Percentiles rank a stretch among this genome's conserved stretches.
Conservation (phyloP, 108 stramenopile species). For the Epithemia pelagica region DNA sequence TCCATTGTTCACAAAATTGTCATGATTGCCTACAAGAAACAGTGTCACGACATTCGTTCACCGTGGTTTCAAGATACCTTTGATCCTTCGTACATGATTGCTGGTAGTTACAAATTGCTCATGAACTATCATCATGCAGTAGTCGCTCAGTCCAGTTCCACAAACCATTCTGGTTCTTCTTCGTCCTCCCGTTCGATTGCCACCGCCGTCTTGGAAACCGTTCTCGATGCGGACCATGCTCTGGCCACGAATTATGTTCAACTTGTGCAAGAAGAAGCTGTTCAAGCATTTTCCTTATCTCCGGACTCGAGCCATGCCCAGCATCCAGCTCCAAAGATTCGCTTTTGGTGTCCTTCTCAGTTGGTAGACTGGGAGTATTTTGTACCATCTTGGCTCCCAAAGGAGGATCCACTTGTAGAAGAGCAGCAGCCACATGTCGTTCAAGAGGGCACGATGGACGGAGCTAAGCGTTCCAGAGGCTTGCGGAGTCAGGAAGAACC, state of each 20-base stretch:
- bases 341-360: not conserved
- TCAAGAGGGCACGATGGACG: too few relatives aligned
- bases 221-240: constrained; percentile 59
- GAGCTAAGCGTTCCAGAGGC: too few relatives aligned
- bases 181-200: too few relatives aligned
- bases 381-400: not conserved
- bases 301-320: not conserved
- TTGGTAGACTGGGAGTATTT: not conserved
- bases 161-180: too few relatives aligned
- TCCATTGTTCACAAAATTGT: too few relatives aligned
- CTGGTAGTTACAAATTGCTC: not conserved
- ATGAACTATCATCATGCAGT: not conserved
- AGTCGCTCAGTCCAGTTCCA: not conserved
- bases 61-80: not conserved
- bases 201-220: constrained; percentile 41
- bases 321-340: not conserved
- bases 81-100: not conserved
- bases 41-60: not conserved
- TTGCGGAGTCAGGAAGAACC: too few relatives aligned
- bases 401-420: too few relatives aligned
- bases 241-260: constrained; percentile 39
- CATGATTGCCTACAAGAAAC: not conserved
- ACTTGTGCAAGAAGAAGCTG: constrained; percentile 31
- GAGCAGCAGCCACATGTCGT: too few relatives aligned
- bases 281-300: not conserved